phyloP scores from a whole-genome alignment of 441 rosid species.

The Capsella rubella region DNA sequence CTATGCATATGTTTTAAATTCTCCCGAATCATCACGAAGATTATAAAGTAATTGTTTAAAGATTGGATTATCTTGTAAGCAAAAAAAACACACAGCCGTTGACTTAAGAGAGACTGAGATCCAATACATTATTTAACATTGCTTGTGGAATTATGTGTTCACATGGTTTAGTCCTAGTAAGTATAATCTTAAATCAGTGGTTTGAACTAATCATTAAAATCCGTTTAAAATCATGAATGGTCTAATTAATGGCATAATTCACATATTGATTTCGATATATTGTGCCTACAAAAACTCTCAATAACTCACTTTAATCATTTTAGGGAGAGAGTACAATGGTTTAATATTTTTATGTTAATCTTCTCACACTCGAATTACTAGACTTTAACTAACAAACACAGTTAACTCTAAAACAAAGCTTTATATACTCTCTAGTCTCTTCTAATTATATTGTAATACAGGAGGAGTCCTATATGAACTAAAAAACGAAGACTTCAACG shows the following conservation, averaged over 20 bases:
- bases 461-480: not conserved
- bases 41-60: slow-evolving; percentile 5
- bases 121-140: slow-evolving; percentile 23
- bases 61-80: slow-evolving; percentile 42
- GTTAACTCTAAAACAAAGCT: not conserved
- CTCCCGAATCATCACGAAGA: slow-evolving; percentile 23
- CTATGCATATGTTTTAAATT: not conserved
- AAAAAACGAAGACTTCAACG: slow-evolving; percentile 18
- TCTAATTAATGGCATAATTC: not conserved
- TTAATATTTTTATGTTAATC: not conserved
- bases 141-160: slow-evolving; percentile 18
- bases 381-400: not conserved
- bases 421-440: not conserved
- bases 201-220: not conserved
- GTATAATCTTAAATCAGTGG: slow-evolving; percentile 5
- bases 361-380: not conserved
- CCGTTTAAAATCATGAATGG: not conserved
- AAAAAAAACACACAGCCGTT: slow-evolving; percentile 29
- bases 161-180: slow-evolving; percentile 14
- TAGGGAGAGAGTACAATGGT: not conserved
- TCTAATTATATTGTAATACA: not conserved
- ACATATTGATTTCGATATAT: not conserved
- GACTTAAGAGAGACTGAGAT: slow-evolving; percentile 38
- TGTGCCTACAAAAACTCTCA: not conserved
- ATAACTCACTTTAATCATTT: not conserved